Conservation (phyloP, 306 rosid species). For the Prunus salicina region DNA sequence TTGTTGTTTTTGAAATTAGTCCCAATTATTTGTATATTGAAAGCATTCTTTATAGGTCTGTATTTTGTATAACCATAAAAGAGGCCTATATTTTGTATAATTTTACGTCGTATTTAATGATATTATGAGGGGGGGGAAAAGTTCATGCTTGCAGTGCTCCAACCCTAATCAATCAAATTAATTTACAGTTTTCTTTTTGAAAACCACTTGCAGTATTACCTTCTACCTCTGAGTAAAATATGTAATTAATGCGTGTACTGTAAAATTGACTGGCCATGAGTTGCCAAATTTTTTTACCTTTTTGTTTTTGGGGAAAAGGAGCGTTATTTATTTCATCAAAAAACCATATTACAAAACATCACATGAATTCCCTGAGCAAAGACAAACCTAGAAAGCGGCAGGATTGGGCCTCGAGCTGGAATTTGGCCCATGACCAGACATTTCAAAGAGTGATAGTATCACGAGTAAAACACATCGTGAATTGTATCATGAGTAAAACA, state of each 20-base stretch:
- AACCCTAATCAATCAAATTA: background rate
- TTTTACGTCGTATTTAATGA: background rate
- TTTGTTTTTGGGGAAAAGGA: no score
- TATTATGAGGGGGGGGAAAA: background rate
- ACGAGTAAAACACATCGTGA: no score
- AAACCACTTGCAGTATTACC: background rate
- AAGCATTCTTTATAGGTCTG: slow-evolving; percentile 21
- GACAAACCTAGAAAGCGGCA: no score
- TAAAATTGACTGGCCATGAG: no score
- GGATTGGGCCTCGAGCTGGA: accelerated
- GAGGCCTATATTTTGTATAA: background rate
- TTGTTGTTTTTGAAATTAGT: slow-evolving; percentile 31
- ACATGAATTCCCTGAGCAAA: no score
- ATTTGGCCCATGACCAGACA: no score
- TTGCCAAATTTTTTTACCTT: no score
- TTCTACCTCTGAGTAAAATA: background rate
- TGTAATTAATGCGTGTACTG: background rate
- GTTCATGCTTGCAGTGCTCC: background rate
- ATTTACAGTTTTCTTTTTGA: background rate
- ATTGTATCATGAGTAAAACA: no score
- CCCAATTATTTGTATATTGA: slow-evolving; percentile 25
- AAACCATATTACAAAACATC: no score
- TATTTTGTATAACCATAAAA: background rate
- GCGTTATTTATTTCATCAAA: no score
- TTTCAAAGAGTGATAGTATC: no score